Evolutionary conservation across 306 rosid species (phyloP), one percentile per base, ranked within the genome.

Genomic region (Lotus japonicus): DNA sequence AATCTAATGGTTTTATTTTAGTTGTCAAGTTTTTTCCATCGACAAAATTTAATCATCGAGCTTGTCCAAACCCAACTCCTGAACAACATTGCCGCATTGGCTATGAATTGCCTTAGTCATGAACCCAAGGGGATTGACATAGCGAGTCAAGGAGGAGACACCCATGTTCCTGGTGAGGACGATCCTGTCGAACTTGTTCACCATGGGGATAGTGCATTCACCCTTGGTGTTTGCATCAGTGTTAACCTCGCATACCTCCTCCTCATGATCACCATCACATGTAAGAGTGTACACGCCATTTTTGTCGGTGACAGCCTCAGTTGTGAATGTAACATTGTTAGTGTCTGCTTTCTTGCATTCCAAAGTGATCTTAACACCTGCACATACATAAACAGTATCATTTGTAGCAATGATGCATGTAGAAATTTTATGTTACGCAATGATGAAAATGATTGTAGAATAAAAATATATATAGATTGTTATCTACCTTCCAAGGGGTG

Each of bases 101-200:
- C 41, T 0, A 16, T 62, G 59, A 64, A 68, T 6, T 17, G 26
- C 3, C 45, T 49, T 26, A 9, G 67, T 77, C 84, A 74, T 82
- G 87, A 85, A 85, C 35, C 90, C 90, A 64, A 85, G 87, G 73
- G 90, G 79, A 41, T 77, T 80, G 36, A 78, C 85, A 26, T 38
- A 79, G 5, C 87, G 87, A 2, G 4, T 2, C 17, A 26, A 9
- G 58, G 77, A 65, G 17, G 77, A 13, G 63, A 13, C 79, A 15
- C 90, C 90, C 68, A 67, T 77, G 73, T 82, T 71, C 5, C 21
- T 15, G 2, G 87, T 85, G 28, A 85, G 79, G 11, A 58, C 14
- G 26, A 85, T 62, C 39, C 80, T 71, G 11, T 82, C 80, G 0
- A 63, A 26, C 11, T 2, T 46, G 11, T 11, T 46, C 1, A 39